phyloP scores from a whole-genome alignment of 805 yeast species.

The Nematodospora valgi region DNA sequence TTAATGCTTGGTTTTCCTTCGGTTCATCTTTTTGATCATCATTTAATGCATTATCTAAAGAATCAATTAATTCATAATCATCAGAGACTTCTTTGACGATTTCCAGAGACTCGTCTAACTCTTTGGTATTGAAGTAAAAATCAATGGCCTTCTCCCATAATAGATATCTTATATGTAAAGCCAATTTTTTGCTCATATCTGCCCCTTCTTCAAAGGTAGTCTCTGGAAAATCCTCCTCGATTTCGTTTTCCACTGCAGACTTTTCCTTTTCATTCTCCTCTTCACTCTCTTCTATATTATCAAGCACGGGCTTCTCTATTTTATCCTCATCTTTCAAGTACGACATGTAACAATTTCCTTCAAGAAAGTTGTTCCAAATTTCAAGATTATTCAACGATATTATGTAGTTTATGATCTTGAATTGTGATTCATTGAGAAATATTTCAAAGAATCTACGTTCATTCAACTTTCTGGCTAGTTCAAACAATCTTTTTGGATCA shows the following conservation, averaged over 20 bases:
- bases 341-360: conserved; percentile 31
- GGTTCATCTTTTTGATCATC: conserved; percentile 24
- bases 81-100: conserved; percentile 29
- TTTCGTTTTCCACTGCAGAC: conserved; percentile 22
- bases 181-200: conserved; percentile 35
- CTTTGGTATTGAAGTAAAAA: conserved; percentile 29
- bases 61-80: conserved; percentile 34
- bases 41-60: conserved; percentile 25
- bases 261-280: conserved; percentile 9
- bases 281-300: conserved; percentile 6
- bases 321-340: conserved; percentile 12
- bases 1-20: conserved; percentile 9
- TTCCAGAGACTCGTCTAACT: conserved; percentile 17
- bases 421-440: conserved; percentile 35
- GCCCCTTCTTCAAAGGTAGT: conserved; percentile 42
- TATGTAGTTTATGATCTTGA: conserved; percentile 26
- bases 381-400: conserved; percentile 26
- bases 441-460: conserved; percentile 29
- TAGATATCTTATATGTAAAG: conserved; percentile 62
- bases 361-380: conserved; percentile 36
- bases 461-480: conserved; percentile 33
- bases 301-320: conserved; percentile 10
- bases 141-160: conserved; percentile 72
- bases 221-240: conserved; percentile 26
- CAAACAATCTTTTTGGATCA: conserved; percentile 28